Evolutionary conservation across 768 basidiomycete genomes (phyloP), one percentile per base, ranked within the genome.

Genomic region (Pleurotus platypus): DNA sequence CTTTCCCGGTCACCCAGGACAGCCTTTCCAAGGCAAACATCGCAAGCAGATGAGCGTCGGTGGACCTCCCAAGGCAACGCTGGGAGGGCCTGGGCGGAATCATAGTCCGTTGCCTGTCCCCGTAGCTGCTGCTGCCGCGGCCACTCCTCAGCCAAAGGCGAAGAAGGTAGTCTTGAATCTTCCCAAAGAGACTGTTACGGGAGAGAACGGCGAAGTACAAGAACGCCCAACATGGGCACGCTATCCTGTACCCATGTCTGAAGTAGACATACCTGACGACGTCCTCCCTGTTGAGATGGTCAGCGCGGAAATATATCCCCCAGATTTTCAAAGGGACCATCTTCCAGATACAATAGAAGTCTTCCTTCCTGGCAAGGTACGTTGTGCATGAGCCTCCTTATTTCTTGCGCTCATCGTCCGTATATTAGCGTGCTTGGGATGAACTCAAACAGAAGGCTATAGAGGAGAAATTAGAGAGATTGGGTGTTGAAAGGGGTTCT

Each of bases 61-160:
- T 11, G 92, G 92, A 5, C 92, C 92, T n/a, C 92, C 92, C 7
- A 94, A 93, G 68, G 92, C 92, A 0, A 80, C 84, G 0, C 72
- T 94, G 2, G 92, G 92, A 15, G 92, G 92, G 0, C 90, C 88
- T 11, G 81, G 84, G 46, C 81, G 88, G 46, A 93, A 89, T 71
- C 77, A 85, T 50, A 89, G 85, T 68, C 89, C 90, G 9, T 71
- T 88, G 58, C 77, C 83, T 8, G 57, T 67, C 8, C 66, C 69
- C 9, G 66, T 67, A 12, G 68, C 70, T 15, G 60, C 65, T 35
- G 63, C 64, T 22, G 61, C 69, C 30, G 26, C 66, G 1, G 50
- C 67, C 4, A 62, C 66, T 3, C 46, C 71, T 1, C 70, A 76
- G 26, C 66, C 63, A 51, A 90, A 89, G 70, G 65, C 69, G 24